Evolutionary conservation across 108 stramenopile species (phyloP).

Genomic region (Cyclostephanos tholiformis): DNA sequence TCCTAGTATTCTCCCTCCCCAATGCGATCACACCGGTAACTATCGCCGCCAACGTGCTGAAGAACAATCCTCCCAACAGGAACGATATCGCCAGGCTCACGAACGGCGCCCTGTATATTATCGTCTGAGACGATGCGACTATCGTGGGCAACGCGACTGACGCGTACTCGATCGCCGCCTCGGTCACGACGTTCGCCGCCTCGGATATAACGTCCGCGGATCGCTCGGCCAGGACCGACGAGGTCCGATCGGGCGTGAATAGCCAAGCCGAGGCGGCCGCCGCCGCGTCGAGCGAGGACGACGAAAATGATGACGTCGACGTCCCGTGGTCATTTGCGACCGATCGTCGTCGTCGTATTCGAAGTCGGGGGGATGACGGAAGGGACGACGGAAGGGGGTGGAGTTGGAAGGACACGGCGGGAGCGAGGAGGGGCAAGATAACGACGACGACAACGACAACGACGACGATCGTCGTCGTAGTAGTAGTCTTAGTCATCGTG

Average conservation of each 20-base stretch:
- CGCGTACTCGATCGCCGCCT: slow-evolving; percentile 15
- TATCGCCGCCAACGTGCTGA: slow-evolving; percentile 56
- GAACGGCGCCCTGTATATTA: slow-evolving; percentile 43
- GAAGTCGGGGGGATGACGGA: not conserved
- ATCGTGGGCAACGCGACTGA: slow-evolving; percentile 12
- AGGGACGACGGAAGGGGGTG: too few relatives aligned
- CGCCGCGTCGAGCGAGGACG: not conserved
- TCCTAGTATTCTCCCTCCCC: slow-evolving; percentile 56
- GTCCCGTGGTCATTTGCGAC: not conserved
- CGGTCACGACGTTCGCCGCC: not conserved
- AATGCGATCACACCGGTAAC: slow-evolving; percentile 50
- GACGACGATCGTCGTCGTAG: too few relatives aligned
- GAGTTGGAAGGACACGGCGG: too few relatives aligned
- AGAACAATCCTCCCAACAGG: slow-evolving; percentile 59
- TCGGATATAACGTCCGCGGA: not conserved
- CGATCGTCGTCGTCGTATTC: not conserved
- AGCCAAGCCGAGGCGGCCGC: not conserved
- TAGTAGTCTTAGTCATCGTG: too few relatives aligned
- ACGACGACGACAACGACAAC: too few relatives aligned
- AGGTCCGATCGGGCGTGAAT: not conserved
- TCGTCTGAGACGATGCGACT: slow-evolving; percentile 26
- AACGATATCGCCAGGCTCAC: slow-evolving; percentile 47
- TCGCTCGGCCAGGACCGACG: not conserved
- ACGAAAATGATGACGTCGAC: not conserved
- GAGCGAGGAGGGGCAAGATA: too few relatives aligned